phyloP scores from a whole-genome alignment of 2,329 filamentous ascomycete genomes.

The Colletotrichum lupini region DNA sequence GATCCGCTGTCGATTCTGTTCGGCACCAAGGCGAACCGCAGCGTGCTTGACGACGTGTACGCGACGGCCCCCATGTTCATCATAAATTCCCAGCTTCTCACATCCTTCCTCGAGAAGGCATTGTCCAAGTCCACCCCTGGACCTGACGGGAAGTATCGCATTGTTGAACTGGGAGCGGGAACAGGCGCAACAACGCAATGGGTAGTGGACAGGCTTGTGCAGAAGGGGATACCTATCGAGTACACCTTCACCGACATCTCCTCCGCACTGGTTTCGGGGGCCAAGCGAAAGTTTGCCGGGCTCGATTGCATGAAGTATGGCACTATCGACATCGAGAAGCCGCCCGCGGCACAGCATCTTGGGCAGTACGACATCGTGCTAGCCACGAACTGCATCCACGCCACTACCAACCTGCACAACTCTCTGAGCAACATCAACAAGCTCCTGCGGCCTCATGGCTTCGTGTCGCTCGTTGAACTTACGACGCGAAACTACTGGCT shows the following conservation, averaged over 20 bases:
- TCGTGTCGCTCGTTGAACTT: neutral
- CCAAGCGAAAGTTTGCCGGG: neutral
- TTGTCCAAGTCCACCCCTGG: no score
- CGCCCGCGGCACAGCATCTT: neutral
- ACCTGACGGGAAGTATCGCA: slow-evolving; percentile 16
- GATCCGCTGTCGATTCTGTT: neutral
- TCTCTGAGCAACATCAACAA: neutral
- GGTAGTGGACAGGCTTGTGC: slow-evolving; percentile 5
- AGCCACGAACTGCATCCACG: slow-evolving; percentile 7
- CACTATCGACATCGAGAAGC: slow-evolving; percentile 9
- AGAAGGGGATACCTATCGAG: neutral
- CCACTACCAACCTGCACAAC: neutral
- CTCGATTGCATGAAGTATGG: neutral
- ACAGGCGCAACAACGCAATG: slow-evolving; percentile 4
- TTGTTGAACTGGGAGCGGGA: slow-evolving; percentile 60
- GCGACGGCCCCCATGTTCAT: neutral
- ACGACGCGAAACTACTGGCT: neutral
- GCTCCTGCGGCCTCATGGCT: neutral
- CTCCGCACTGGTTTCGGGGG: neutral
- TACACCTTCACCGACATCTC: neutral
- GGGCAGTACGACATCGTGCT: neutral
- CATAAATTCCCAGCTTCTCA: no score
- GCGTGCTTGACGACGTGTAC: neutral
- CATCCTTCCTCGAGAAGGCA: neutral
- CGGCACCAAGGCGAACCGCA: neutral